A percentile compares a stretch with the other conserved stretches of the same genome.
Evolutionary conservation across 345 rosid genomes (phyloP).

Genomic region (Euphorbia pulcherrima): DNA sequence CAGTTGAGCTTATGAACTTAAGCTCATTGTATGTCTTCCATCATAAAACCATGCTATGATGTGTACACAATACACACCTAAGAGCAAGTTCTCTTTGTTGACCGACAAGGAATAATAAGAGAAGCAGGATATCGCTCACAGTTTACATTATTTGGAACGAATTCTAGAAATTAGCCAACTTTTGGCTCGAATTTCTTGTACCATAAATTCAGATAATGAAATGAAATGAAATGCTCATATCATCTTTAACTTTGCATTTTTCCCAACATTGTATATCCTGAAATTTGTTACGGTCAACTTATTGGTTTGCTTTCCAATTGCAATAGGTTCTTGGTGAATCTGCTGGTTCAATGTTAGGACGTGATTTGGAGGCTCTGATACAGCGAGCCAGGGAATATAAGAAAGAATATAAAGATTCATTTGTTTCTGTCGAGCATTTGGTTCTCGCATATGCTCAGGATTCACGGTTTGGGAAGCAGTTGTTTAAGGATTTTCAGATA

Average conservation of each 20-base stretch:
- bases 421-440: slow-evolving; percentile 92
- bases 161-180: neutral
- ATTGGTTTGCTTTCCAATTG: slow-evolving; percentile 14
- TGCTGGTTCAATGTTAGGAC: slow-evolving; percentile 92
- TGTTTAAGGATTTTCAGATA: slow-evolving; percentile 80
- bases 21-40: neutral
- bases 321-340: slow-evolving; percentile 83
- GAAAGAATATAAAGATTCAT: slow-evolving; percentile 88
- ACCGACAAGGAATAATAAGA: no score
- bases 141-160: neutral
- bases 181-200: neutral
- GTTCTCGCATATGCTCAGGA: slow-evolving; percentile 80
- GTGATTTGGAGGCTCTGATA: slow-evolving; percentile 81
- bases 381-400: slow-evolving; percentile 77
- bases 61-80: no score
- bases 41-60: no score
- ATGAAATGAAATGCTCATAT: neutral
- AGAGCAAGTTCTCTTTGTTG: no score
- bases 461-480: slow-evolving; percentile 83
- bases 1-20: neutral
- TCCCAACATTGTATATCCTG: neutral
- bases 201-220: neutral
- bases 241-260: neutral
- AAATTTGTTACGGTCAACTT: neutral
- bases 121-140: no score